Evolutionary conservation across 345 rosid species (phyloP).

Genomic region (Lumnitzera littorea): DNA sequence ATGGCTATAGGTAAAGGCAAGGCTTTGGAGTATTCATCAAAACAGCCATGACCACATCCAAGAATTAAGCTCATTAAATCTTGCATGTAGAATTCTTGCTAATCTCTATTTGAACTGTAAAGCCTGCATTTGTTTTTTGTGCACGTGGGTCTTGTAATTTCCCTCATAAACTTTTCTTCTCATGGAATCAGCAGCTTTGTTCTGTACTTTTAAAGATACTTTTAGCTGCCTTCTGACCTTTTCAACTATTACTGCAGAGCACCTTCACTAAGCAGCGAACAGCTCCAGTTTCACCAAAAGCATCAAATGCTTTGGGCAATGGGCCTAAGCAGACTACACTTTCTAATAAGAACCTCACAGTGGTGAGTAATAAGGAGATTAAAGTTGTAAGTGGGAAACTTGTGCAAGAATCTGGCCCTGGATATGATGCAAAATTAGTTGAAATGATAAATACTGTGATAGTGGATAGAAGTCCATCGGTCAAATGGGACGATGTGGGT

Average conservation of each 20-base stretch:
- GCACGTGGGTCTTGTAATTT: no score
- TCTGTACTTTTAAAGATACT: background rate
- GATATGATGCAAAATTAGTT: conserved; percentile 65
- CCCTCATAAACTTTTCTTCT: no score
- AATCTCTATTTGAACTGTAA: no score
- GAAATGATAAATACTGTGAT: conserved; percentile 85
- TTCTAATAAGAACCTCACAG: conserved; percentile 27
- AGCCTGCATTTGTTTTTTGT: no score
- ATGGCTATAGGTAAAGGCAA: no score
- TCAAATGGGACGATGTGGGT: conserved; percentile 99
- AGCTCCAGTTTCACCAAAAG: conserved; percentile 43
- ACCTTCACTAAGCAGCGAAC: conserved; percentile 29
- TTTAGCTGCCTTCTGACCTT: conserved; percentile 4
- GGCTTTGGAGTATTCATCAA: no score
- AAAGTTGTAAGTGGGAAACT: conserved; percentile 43
- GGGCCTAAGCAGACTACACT: conserved; percentile 26
- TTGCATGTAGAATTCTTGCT: no score
- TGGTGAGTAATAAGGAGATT: conserved; percentile 26
- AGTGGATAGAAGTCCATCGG: conserved; percentile 92
- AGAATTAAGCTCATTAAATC: no score
- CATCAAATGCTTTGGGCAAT: conserved; percentile 32
- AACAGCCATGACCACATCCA: no score
- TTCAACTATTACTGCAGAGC: conserved; percentile 40
- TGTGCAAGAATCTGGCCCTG: conserved; percentile 44
- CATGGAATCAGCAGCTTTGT: no score